phyloP scores from a whole-genome alignment of 495 filamentous ascomycete species.

The Hypoxylon rickii region DNA sequence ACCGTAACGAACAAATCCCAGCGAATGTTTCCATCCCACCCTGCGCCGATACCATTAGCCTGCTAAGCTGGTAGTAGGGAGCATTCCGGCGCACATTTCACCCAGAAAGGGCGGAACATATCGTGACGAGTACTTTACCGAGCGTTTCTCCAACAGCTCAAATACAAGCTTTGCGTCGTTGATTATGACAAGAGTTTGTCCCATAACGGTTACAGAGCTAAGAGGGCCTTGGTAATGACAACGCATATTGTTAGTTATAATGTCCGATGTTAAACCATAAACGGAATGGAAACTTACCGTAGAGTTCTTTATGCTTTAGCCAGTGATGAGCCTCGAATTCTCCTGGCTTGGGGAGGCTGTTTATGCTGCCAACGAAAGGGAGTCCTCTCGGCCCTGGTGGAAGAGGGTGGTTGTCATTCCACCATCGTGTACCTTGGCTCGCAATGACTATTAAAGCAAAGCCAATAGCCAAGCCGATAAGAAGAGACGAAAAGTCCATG shows the following conservation, averaged over 20 bases:
- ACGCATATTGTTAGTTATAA: neutral
- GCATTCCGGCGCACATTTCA: constrained; percentile 44
- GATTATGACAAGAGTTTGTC: constrained; percentile 53
- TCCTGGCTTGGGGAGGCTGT: constrained; percentile 47
- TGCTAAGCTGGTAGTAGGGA: neutral
- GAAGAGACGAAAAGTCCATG: constrained; percentile 8
- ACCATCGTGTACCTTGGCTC: constrained; percentile 4
- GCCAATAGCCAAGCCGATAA: constrained; percentile 8
- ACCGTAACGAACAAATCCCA: constrained; percentile 46
- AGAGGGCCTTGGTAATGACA: constrained; percentile 43
- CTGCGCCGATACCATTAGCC: constrained; percentile 8
- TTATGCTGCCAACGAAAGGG: constrained; percentile 54
- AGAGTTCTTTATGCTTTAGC: constrained; percentile 56
- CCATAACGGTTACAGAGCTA: constrained; percentile 57
- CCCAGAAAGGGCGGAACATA: constrained; percentile 42
- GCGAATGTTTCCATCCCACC: constrained; percentile 42
- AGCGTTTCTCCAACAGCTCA: constrained; percentile 55
- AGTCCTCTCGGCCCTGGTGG: constrained; percentile 53
- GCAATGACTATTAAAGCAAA: neutral
- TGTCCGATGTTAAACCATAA: neutral
- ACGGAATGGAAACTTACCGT: constrained; percentile 36
- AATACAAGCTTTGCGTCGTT: constrained; percentile 48
- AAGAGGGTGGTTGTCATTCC: constrained; percentile 29
- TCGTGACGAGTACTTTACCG: constrained; percentile 49
- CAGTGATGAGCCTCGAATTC: constrained; percentile 53